These are phyloP conservation scores for Thalassiosira oceanica DNA, from an alignment of 352 stramenopile genomes.

Conservation along the genomic window DNA sequence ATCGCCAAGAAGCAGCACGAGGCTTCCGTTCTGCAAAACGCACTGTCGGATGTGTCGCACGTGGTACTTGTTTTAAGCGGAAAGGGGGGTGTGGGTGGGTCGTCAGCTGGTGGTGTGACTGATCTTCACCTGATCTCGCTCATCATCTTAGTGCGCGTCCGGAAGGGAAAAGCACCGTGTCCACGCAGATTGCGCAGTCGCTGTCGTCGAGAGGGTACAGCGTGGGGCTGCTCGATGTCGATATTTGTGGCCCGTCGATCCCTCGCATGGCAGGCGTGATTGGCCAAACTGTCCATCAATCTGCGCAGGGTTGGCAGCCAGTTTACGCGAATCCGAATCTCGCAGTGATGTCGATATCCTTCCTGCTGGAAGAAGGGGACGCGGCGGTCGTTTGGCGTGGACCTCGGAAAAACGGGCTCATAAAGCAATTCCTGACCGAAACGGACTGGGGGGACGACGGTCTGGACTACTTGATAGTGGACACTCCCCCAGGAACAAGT, in stretches of 20 bases:
- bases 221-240: constrained; percentile 97
- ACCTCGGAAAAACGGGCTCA: constrained; percentile 99
- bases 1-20: constrained; percentile 51
- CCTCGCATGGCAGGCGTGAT: constrained; percentile 91
- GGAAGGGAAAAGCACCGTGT: constrained; percentile 99
- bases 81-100: constrained; percentile 99
- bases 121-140: too few relatives aligned
- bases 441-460: constrained; percentile 94
- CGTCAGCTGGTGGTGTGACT: too few relatives aligned
- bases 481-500: constrained; percentile 98
- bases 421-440: constrained; percentile 99
- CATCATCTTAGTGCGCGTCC: too few relatives aligned
- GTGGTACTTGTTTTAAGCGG: constrained; percentile 98
- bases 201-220: constrained; percentile 91
- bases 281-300: constrained; percentile 95
- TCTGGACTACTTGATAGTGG: constrained; percentile 99
- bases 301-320: constrained; percentile 96
- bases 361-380: constrained; percentile 96
- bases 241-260: constrained; percentile 98
- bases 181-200: constrained; percentile 95
- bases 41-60: constrained; percentile 92
- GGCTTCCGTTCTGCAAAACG: constrained; percentile 54
- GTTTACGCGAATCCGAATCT: constrained; percentile 97
- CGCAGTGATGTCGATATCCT: constrained; percentile 99
- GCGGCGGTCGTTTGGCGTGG: constrained; percentile 99